Evolutionary conservation across 306 rosid species (phyloP), one percentile per base, ranked within the genome.

Genomic region (Urtica urens): DNA sequence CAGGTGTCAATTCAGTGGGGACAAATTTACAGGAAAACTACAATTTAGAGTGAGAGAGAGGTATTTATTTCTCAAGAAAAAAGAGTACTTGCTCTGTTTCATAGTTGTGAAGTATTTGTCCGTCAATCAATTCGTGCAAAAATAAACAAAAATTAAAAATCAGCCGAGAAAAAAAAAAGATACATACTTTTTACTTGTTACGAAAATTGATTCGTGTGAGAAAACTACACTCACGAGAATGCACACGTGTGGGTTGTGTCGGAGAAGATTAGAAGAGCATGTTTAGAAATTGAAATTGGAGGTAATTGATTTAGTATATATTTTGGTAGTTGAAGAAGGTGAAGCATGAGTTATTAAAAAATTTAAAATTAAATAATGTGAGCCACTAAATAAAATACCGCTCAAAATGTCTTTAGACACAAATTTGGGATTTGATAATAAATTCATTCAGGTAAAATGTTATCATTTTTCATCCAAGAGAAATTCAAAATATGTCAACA

Each of bases 91-190:
- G 54, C 18, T 35, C 15, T 35, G 40, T 9, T 4, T 35, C n/a
- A 9, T 35, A 59, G 7, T 43, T 37, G 19, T 20, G 51, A 31
- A 55, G 37, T 38, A 40, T 62, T 69, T 72, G 79, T 56, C 24
- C 29, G 47, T 79, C 78, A 71, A 73, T 70, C 71, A 62, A 66
- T 53, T 49, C 51, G 53, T 34, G 65, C 23, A 31, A 9, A 44
- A 63, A 63, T 49, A 62, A 7, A 31, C 23, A 31, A 9, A 44
- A 63, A 63, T 49, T 62, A 7, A 31, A 13, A 31, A 7, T 53
- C 55, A 50, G 68, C 59, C 62, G 37, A 54, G 74, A 55, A 66
- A n/a, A n/a, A n/a, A n/a, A 64, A 65, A 55, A 61, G 57, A 49
- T 30, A 67, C 23, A n/a, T n/a, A 58, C 64, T 60, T 72, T 65